These are phyloP conservation scores for Neostapfia colusana DNA, from an alignment of 176 grass and related monocot genomes.

Conservation along the genomic window DNA sequence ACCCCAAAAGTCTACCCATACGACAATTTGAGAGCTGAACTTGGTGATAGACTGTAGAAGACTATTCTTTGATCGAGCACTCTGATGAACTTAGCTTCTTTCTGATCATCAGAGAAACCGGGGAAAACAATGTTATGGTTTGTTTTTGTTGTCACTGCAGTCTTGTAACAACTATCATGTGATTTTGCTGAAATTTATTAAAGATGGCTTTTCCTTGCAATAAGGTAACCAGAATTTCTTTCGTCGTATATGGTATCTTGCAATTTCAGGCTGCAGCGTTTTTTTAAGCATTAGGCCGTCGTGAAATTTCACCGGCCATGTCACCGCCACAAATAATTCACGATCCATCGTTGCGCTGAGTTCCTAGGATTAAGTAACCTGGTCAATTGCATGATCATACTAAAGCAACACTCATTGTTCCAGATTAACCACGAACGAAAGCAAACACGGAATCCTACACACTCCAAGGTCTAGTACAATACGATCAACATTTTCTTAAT, in stretches of 20 bases:
- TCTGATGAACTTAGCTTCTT: constrained; percentile 10
- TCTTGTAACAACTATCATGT: constrained; percentile 14
- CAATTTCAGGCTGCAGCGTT: background rate
- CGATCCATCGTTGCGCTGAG: background rate
- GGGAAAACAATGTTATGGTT: background rate
- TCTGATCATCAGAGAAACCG: background rate
- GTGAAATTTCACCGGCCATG: background rate
- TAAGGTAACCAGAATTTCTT: constrained; percentile 27
- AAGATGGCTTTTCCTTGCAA: constrained; percentile 9
- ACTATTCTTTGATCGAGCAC: background rate
- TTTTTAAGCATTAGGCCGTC: background rate
- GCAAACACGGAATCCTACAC: background rate
- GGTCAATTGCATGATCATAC: background rate
- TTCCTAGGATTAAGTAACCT: background rate
- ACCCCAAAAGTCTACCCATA: constrained; percentile 96
- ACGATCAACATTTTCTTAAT: too few species aligned
- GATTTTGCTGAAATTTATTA: constrained; percentile 10
- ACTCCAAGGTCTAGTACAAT: background rate
- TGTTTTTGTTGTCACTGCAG: constrained; percentile 13
- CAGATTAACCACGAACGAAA: background rate
- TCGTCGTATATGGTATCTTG: background rate
- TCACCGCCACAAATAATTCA: background rate
- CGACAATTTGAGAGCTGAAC: constrained; percentile 80
- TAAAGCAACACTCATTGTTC: background rate
- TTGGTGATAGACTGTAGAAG: constrained; percentile 65